Conservation (phyloP, 2,329 filamentous ascomycete genomes). For the Davidsoniella australis region DNA sequence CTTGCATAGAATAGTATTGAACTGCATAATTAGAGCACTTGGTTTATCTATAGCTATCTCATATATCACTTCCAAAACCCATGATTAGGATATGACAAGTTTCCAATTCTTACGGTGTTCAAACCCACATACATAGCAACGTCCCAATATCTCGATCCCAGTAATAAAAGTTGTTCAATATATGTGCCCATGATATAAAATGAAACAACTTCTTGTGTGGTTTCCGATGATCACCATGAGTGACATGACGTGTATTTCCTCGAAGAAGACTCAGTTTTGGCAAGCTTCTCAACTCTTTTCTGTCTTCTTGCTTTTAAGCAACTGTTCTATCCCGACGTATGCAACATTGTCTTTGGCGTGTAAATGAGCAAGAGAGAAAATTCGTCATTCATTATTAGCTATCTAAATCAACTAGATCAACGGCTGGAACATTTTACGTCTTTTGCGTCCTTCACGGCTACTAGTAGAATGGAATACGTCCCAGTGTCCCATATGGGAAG, state of each 20-base stretch:
- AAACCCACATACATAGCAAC: conserved; percentile 43
- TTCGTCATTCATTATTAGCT: conserved; percentile 17
- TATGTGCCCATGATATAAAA: conserved; percentile 47
- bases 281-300: conserved; percentile 24
- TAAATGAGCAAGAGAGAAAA: conserved; percentile 14
- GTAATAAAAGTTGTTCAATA: conserved; percentile 50
- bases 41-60: no score
- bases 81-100: conserved; percentile 23
- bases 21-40: no score
- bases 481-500: conserved; percentile 48
- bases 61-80: neutral
- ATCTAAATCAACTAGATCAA: conserved; percentile 17
- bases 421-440: conserved; percentile 13
- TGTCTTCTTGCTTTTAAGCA: no score
- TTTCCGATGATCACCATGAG: no score
- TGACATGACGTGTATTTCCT: no score
- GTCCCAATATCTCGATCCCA: conserved; percentile 40
- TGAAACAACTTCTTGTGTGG: conserved; percentile 25
- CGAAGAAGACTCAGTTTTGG: conserved; percentile 11
- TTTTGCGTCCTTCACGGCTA: conserved; percentile 15
- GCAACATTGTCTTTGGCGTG: conserved; percentile 3
- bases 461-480: conserved; percentile 36
- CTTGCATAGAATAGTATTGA: no score
- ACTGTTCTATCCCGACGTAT: conserved; percentile 21
- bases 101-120: conserved; percentile 43